Evolutionary conservation across 495 filamentous ascomycete species (phyloP).

Genomic region (Hypomontagnella submonticulosa): DNA sequence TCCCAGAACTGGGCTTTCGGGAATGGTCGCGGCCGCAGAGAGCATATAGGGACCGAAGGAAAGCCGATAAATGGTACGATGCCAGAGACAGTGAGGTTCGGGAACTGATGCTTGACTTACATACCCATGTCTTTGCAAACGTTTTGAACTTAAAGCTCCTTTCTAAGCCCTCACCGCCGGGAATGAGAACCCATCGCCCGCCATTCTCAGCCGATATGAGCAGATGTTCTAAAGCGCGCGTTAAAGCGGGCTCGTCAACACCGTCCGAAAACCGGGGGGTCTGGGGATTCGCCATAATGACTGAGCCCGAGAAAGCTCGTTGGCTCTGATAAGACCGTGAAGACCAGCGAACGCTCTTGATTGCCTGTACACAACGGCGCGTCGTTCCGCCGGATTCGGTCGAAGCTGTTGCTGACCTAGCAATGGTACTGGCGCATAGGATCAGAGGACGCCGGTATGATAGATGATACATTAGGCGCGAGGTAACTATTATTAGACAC

Average conservation of each 20-base stretch:
- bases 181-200: slow-evolving; percentile 63
- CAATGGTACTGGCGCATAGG: slow-evolving; percentile 15
- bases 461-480: slow-evolving; percentile 33
- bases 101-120: slow-evolving; percentile 31
- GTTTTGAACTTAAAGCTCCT: slow-evolving; percentile 70
- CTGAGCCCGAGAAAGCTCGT: slow-evolving; percentile 16
- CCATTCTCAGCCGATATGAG: slow-evolving; percentile 47
- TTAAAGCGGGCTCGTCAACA: slow-evolving; percentile 44
- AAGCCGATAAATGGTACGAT: slow-evolving; percentile 15
- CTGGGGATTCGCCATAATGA: slow-evolving; percentile 20
- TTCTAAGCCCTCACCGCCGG: slow-evolving; percentile 65
- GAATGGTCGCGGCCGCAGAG: slow-evolving; percentile 13
- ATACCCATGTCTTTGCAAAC: slow-evolving; percentile 71
- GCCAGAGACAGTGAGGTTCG: slow-evolving; percentile 1
- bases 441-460: slow-evolving; percentile 24
- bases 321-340: slow-evolving; percentile 15
- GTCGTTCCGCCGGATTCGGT: slow-evolving; percentile 6
- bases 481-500: slow-evolving; percentile 26
- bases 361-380: slow-evolving; percentile 2
- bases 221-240: slow-evolving; percentile 36
- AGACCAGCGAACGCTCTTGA: slow-evolving; percentile 3
- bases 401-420: slow-evolving; percentile 9
- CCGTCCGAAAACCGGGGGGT: slow-evolving; percentile 47
- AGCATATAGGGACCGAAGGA: slow-evolving; percentile 13
- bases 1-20: too few relatives aligned